Evolutionary conservation across 2,329 filamentous ascomycete genomes (phyloP).

Genomic region (Aureobasidium sp.): DNA sequence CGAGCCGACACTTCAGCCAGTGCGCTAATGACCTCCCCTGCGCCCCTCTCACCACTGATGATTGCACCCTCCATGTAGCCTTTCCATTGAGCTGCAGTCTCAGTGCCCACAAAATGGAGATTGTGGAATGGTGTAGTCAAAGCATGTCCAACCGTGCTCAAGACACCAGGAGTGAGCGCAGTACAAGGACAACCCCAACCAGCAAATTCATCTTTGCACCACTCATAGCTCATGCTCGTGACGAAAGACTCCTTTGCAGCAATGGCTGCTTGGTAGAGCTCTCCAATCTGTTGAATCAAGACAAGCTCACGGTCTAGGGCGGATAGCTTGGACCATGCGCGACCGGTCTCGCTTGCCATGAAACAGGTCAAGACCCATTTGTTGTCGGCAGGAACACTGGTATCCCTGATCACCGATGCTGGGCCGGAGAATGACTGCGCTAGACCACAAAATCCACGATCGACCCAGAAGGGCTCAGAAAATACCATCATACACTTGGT

Average conservation of each 20-base stretch:
- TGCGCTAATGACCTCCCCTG: conserved; percentile 36
- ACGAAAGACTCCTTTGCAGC: conserved; percentile 1
- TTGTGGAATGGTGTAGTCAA: conserved; percentile 24
- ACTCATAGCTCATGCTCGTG: conserved; percentile 21
- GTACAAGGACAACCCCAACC: neutral
- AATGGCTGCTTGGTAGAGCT: neutral
- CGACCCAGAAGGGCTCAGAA: conserved; percentile 41
- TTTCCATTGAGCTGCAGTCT: conserved; percentile 47
- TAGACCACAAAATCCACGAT: conserved; percentile 39
- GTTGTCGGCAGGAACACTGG: conserved; percentile 20
- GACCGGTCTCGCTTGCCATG: neutral
- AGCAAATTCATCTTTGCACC: conserved; percentile 22
- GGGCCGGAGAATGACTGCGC: conserved; percentile 42
- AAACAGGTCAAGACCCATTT: conserved; percentile 5
- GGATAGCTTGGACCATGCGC: conserved; percentile 12
- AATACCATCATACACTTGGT: conserved; percentile 47
- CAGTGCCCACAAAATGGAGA: conserved; percentile 50
- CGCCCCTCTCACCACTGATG: conserved; percentile 42
- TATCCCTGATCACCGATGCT: conserved; percentile 41
- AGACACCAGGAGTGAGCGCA: neutral
- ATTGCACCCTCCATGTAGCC: conserved; percentile 56
- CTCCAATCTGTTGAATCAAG: neutral
- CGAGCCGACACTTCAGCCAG: too few species aligned
- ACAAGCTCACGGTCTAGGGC: neutral
- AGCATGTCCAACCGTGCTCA: conserved; percentile 18